Evolutionary conservation across 2,329 filamentous ascomycete species (phyloP).

Genomic region (Metarhizium brunneum): DNA sequence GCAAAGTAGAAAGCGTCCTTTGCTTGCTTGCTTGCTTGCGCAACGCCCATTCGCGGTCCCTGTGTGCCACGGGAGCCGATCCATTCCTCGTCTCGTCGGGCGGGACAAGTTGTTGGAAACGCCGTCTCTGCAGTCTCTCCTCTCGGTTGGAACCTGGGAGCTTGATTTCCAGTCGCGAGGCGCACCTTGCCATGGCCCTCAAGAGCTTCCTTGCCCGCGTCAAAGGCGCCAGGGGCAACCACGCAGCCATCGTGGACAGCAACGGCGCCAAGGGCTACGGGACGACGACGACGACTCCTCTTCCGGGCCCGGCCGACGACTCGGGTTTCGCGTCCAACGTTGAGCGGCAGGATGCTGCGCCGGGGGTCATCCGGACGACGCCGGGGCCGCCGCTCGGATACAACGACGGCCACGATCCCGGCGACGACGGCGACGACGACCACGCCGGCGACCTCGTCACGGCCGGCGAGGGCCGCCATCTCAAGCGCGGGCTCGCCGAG

Average conservation of each 20-base stretch:
- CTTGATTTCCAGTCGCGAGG: too few relatives aligned
- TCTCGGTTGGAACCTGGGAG: too few relatives aligned
- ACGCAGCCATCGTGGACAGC: not conserved
- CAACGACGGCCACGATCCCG: conserved; percentile 15
- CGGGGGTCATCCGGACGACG: not conserved
- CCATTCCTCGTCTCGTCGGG: not conserved
- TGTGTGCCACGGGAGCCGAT: too few relatives aligned
- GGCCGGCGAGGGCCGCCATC: conserved; percentile 36
- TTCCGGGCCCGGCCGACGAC: not conserved
- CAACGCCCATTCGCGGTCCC: too few relatives aligned
- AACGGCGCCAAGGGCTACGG: not conserved
- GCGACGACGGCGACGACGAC: conserved; percentile 19
- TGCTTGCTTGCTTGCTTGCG: not conserved
- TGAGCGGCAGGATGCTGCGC: not conserved
- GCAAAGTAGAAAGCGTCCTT: too few relatives aligned
- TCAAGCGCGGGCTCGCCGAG: conserved; percentile 29
- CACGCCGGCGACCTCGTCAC: conserved; percentile 35
- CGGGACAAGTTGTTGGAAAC: not conserved
- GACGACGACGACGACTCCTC: not conserved
- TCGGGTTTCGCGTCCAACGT: not conserved
- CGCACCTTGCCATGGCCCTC: not conserved
- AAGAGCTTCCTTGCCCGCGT: not conserved
- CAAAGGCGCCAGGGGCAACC: not conserved
- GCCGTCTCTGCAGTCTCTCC: too few relatives aligned
- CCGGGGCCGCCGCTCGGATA: not conserved